These are phyloP conservation scores for Nigrospora osmanthi DNA, from an alignment of 2,329 filamentous ascomycete genomes.

Conservation along the genomic window DNA sequence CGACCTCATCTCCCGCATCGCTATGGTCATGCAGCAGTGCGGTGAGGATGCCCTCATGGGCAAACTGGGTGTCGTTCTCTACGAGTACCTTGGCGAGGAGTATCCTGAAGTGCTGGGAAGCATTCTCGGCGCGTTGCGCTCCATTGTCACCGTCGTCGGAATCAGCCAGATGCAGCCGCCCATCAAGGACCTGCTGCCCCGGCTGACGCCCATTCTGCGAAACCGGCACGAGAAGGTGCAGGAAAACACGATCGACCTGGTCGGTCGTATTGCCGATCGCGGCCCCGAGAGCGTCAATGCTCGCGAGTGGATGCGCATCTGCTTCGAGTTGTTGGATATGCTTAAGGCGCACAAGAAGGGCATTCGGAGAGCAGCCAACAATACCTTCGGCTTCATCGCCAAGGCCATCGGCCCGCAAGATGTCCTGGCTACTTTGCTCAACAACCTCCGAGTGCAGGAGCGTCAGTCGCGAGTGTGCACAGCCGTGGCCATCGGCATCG, in stretches of 20 bases:
- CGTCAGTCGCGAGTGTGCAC: constrained; percentile 98
- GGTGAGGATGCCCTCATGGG: constrained; percentile 93
- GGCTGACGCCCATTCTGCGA: constrained; percentile 93
- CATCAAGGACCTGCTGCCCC: constrained; percentile 90
- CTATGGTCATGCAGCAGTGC: constrained; percentile 98
- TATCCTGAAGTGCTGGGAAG: constrained; percentile 97
- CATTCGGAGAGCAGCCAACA: constrained; percentile 95
- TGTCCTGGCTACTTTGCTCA: constrained; percentile 88
- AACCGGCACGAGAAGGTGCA: constrained; percentile 99
- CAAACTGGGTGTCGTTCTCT: constrained; percentile 88
- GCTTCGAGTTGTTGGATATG: constrained; percentile 98
- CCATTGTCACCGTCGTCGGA: constrained; percentile 95
- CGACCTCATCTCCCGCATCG: constrained; percentile 92
- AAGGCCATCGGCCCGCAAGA: constrained; percentile 98
- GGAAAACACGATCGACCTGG: constrained; percentile 96
- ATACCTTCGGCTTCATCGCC: constrained; percentile 98
- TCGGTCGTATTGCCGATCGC: constrained; percentile 94
- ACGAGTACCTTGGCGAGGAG: constrained; percentile 97
- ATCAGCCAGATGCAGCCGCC: constrained; percentile 98
- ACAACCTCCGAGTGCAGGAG: constrained; percentile 95
- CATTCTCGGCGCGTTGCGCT: constrained; percentile 87
- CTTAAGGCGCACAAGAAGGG: constrained; percentile 99
- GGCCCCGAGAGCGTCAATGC: constrained; percentile 95
- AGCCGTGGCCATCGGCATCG: constrained; percentile 95
- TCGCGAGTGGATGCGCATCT: constrained; percentile 99